Base-by-base conservation (phyloP, 192 early-diverging fungal genomes). In the Rhizoclosmatium globosum region DNA sequence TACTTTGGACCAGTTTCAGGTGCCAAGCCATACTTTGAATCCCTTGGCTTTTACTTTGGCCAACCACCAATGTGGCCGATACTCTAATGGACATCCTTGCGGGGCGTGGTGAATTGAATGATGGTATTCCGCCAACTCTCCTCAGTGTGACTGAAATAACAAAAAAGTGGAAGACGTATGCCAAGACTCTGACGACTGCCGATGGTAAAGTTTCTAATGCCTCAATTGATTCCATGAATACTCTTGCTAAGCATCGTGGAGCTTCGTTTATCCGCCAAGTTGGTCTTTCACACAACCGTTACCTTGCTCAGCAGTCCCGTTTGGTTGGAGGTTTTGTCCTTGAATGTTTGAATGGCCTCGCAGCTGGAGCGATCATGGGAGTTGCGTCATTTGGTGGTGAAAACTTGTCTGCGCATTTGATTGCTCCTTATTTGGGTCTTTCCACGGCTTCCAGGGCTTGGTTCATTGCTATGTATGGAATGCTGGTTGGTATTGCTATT, bases 1-100 rank as follows among this genome's bases (percentile, higher is more conserved):
- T 96, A 92, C 78, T 91, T 94, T 85, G 95, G 95, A 2, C 81
- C 83, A 1, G 57, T 56, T 50, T 47, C 58, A 4, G 39, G 53
- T 9, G 77, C 73, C 3, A 3, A 58, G 21, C 6, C 71, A 42
- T 86, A 85, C 57, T 86, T 85, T 66, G 81, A 82, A 39, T 44
- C 66, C 7, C 21, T 86, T 31, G 85, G 84, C 11, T 85, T 78
- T 57, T 7, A 15, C 21, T 83, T 85, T 70, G 15, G 0, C 21
- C 44, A 7, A 59, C 39, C 21, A 21, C 71, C 46, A 77, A 83
- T 61, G 75, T 64, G n/a, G 77, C 82, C 23, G 84, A 85, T 50
- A 68, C 77, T 43, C 64, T 83, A 3, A 85, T 85, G 84, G 84
- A 85, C 74, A 80, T 85, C 38, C 76, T 83, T 21, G 74, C 79